Conservation (phyloP, 2,329 filamentous ascomycete genomes). For the Alternaria triticimaculans region DNA sequence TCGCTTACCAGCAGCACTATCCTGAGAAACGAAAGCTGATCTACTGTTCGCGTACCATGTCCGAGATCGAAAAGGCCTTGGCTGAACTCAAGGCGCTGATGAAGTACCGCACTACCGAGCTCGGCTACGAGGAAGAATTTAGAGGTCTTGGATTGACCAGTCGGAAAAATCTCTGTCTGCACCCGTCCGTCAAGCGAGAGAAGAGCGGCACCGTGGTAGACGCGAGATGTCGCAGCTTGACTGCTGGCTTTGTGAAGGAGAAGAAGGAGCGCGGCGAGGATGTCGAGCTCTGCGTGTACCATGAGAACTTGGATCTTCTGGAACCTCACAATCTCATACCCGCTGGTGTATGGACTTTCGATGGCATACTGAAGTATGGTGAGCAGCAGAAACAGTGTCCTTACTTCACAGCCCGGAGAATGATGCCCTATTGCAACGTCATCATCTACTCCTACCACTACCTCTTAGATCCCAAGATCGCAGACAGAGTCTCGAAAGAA, state of each 20-base stretch:
- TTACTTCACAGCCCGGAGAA: conserved; percentile 93
- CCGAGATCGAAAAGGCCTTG: conserved; percentile 97
- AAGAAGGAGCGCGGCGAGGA: conserved; percentile 96
- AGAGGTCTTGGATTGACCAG: conserved; percentile 90
- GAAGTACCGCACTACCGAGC: conserved; percentile 88
- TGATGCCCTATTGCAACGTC: conserved; percentile 99
- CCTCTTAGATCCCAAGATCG: conserved; percentile 95
- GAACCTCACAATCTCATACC: conserved; percentile 95
- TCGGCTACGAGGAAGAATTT: conserved; percentile 93
- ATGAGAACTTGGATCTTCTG: conserved; percentile 95
- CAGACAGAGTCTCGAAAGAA: conserved; percentile 91
- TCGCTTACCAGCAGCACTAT: conserved; percentile 94
- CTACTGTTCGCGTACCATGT: conserved; percentile 99
- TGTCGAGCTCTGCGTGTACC: conserved; percentile 93
- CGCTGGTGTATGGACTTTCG: conserved; percentile 93
- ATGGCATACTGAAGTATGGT: conserved; percentile 85
- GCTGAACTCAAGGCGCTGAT: conserved; percentile 90
- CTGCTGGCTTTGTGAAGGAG: conserved; percentile 95
- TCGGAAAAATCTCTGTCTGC: conserved; percentile 95
- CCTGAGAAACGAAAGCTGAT: conserved; percentile 95
- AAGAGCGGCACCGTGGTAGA: conserved; percentile 95
- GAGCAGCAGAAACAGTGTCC: conserved; percentile 97
- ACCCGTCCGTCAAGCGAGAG: conserved; percentile 93
- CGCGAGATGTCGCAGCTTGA: conserved; percentile 92
- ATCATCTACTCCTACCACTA: conserved; percentile 99